These are phyloP conservation scores for Sclerotinia subarctica DNA, from an alignment of 2,329 filamentous ascomycete species.

Conservation along the genomic window DNA sequence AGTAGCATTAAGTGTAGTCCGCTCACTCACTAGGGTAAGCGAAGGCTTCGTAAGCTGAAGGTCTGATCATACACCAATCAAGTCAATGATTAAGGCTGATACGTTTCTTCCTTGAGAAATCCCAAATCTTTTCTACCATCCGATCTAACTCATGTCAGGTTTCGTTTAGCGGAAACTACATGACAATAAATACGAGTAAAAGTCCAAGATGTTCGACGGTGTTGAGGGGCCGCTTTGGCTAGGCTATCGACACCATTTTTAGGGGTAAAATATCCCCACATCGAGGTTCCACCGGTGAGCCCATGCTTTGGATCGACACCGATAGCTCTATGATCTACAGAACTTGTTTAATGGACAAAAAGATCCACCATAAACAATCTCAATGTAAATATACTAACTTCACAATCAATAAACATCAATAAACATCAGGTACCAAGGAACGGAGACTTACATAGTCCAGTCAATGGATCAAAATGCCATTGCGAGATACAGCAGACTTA, in stretches of 20 bases:
- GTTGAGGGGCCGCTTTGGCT: background rate
- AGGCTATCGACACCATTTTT: background rate
- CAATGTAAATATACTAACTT: background rate
- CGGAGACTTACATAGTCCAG: background rate
- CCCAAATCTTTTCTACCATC: background rate
- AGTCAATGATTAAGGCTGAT: background rate
- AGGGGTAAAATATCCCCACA: constrained; percentile 12
- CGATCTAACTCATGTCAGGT: background rate
- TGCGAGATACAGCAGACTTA: background rate
- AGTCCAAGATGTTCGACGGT: background rate
- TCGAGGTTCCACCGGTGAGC: background rate
- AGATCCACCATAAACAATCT: background rate
- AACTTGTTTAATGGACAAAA: background rate
- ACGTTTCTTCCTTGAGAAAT: background rate
- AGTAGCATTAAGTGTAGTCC: constrained; percentile 12
- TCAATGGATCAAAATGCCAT: background rate
- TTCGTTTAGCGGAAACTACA: background rate
- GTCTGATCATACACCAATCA: constrained; percentile 7
- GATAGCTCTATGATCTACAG: constrained; percentile 5
- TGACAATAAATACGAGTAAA: background rate
- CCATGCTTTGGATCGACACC: constrained; percentile 1
- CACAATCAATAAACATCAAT: background rate
- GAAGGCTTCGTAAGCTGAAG: constrained; percentile 6
- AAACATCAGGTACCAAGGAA: background rate
- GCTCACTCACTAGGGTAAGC: constrained; percentile 4